Percentiles rank a stretch among this genome's conserved stretches.
These are phyloP conservation scores for Aschersonia sp. DNA, from an alignment of 2,329 filamentous ascomycete species.

Conservation along the genomic window DNA sequence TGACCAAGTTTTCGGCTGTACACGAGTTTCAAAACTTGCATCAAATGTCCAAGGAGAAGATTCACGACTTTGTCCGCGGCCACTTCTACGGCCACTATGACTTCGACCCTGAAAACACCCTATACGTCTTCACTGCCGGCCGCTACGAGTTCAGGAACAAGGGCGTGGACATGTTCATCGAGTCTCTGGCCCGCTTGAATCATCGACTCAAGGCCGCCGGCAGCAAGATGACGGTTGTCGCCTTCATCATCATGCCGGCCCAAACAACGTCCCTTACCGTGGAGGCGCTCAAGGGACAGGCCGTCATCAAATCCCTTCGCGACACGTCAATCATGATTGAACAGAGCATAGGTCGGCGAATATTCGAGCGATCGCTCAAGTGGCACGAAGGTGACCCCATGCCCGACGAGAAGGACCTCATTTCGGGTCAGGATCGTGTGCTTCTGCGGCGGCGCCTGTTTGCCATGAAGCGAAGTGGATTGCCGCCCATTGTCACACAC, in stretches of 20 bases:
- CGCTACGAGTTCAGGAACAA: conserved; percentile 98
- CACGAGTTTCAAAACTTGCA: conserved; percentile 99
- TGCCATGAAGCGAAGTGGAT: conserved; percentile 83
- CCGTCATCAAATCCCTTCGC: conserved; percentile 88
- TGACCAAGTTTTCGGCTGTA: conserved; percentile 91
- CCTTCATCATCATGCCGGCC: conserved; percentile 97
- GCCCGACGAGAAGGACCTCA: conserved; percentile 92
- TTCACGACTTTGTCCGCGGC: conserved; percentile 92
- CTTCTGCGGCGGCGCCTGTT: conserved; percentile 83
- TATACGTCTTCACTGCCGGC: conserved; percentile 95
- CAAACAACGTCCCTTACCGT: conserved; percentile 92
- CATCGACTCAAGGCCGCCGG: conserved; percentile 75
- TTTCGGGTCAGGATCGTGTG: conserved; percentile 83
- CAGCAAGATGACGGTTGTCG: conserved; percentile 87
- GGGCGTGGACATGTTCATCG: conserved; percentile 98
- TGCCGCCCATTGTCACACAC: conserved; percentile 94
- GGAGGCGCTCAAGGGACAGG: conserved; percentile 90
- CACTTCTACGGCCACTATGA: conserved; percentile 99
- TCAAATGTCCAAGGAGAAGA: conserved; percentile 92
- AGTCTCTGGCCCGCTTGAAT: conserved; percentile 87
- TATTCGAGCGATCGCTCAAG: conserved; percentile 86
- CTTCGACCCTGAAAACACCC: conserved; percentile 89
- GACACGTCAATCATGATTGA: conserved; percentile 92
- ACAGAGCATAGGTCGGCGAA: conserved; percentile 77
- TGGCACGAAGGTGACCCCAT: conserved; percentile 92